phyloP scores from a whole-genome alignment of 805 yeast species.

The Wickerhamiella galacta region DNA sequence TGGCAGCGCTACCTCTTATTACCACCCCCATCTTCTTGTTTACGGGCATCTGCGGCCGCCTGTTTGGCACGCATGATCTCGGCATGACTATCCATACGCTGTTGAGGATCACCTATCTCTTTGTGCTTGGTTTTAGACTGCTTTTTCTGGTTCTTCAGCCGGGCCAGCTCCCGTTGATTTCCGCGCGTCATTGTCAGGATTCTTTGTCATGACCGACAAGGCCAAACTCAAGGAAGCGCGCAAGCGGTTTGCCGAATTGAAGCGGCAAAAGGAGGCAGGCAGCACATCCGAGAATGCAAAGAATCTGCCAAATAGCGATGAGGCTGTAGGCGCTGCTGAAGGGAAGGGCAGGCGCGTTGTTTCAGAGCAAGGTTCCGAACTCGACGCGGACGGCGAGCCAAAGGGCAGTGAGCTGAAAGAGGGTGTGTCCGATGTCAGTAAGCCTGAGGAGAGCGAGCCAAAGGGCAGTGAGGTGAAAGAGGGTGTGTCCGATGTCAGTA shows the following conservation, averaged over 20 bases:
- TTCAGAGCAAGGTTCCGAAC: neutral
- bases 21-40: conserved; percentile 7
- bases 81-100: conserved; percentile 79
- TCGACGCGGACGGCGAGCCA: neutral
- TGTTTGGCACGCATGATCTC: conserved; percentile 82
- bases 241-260: conserved; percentile 55
- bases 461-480: neutral
- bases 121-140: conserved; percentile 43
- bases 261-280: conserved; percentile 31
- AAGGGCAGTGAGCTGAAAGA: neutral
- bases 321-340: neutral
- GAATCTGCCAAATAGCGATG: neutral
- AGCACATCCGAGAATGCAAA: conserved; percentile 8
- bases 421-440: neutral
- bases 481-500: neutral
- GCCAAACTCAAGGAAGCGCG: conserved; percentile 61
- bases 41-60: conserved; percentile 42
- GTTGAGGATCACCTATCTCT: conserved; percentile 68
- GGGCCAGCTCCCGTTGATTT: conserved; percentile 86
- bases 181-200: conserved; percentile 69
- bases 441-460: neutral
- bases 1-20: neutral
- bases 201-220: conserved; percentile 4
- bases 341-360: neutral
- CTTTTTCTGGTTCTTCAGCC: conserved; percentile 76